Conservation (phyloP, 2,329 filamentous ascomycete genomes). For the Xylaria multiplex region DNA sequence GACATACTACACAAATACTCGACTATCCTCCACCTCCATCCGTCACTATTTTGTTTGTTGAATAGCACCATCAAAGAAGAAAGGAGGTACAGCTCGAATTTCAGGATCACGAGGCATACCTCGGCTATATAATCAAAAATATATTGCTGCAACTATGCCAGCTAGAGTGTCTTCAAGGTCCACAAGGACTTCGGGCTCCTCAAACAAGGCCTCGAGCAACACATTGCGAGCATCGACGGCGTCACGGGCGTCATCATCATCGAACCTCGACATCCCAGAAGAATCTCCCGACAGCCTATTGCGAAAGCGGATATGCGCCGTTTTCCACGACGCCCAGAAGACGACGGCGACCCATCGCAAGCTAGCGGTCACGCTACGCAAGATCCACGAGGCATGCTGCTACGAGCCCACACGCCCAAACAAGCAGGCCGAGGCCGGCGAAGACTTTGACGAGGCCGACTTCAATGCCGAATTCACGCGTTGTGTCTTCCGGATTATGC, state of each 20-base stretch:
- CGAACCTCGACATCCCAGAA: slow-evolving; percentile 66
- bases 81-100: not conserved
- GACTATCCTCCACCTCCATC: not conserved
- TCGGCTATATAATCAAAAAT: not conserved
- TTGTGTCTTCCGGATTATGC: slow-evolving; percentile 83
- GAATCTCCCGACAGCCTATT: slow-evolving; percentile 77
- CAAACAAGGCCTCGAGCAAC: slow-evolving; percentile 54
- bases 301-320: slow-evolving; percentile 75
- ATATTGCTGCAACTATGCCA: slow-evolving; percentile 55
- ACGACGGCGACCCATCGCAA: slow-evolving; percentile 92
- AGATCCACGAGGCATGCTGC: slow-evolving; percentile 87
- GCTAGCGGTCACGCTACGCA: slow-evolving; percentile 84
- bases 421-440: slow-evolving; percentile 61
- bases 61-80: not conserved
- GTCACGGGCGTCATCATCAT: slow-evolving; percentile 59
- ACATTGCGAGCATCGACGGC: slow-evolving; percentile 56
- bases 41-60: not conserved
- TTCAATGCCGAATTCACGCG: slow-evolving; percentile 89
- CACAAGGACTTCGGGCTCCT: slow-evolving; percentile 56
- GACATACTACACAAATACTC: not conserved
- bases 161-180: slow-evolving; percentile 59
- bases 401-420: slow-evolving; percentile 68
- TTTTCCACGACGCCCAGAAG: slow-evolving; percentile 85
- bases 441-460: slow-evolving; percentile 82
- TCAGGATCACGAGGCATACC: not conserved